phyloP scores from a whole-genome alignment of 352 stramenopile species.

The Phytophthora tentaculata region DNA sequence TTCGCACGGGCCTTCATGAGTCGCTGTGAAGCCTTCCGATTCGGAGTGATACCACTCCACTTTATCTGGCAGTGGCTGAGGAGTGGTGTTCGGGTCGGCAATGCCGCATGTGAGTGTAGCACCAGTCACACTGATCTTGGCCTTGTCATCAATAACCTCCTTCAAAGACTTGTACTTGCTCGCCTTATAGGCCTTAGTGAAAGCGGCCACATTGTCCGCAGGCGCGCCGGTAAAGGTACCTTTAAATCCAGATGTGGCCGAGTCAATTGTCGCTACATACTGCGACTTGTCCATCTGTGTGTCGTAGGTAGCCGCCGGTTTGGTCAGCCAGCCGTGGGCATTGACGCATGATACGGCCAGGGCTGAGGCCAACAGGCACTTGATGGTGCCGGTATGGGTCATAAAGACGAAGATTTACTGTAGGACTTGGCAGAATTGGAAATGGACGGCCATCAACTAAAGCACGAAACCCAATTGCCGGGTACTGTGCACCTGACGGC shows the following conservation, averaged over 20 bases:
- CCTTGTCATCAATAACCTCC: conserved; percentile 33
- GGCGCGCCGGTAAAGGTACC: conserved; percentile 28
- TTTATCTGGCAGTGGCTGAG: conserved; percentile 26
- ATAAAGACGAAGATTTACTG: too few relatives aligned
- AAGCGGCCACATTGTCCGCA: conserved; percentile 32
- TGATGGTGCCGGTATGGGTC: too few relatives aligned
- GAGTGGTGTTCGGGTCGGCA: conserved; percentile 24
- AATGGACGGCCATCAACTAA: background rate
- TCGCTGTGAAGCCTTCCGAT: conserved; percentile 39
- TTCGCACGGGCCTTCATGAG: conserved; percentile 50
- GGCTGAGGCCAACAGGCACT: conserved; percentile 15
- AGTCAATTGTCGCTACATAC: conserved; percentile 37
- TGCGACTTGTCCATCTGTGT: conserved; percentile 28
- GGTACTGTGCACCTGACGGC: too few relatives aligned
- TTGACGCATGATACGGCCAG: conserved; percentile 12
- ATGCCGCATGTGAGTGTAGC: conserved; percentile 34
- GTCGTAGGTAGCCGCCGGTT: conserved; percentile 29
- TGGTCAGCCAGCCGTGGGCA: conserved; percentile 32
- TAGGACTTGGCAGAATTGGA: background rate
- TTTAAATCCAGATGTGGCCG: conserved; percentile 27
- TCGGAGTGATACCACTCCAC: conserved; percentile 41
- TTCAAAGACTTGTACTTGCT: conserved; percentile 37
- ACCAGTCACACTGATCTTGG: conserved; percentile 24
- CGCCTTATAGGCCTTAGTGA: conserved; percentile 30
- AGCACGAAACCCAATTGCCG: too few relatives aligned